Base-by-base conservation (phyloP, 1,284 basidiomycete genomes). In the Heterobasidion occidentale region DNA sequence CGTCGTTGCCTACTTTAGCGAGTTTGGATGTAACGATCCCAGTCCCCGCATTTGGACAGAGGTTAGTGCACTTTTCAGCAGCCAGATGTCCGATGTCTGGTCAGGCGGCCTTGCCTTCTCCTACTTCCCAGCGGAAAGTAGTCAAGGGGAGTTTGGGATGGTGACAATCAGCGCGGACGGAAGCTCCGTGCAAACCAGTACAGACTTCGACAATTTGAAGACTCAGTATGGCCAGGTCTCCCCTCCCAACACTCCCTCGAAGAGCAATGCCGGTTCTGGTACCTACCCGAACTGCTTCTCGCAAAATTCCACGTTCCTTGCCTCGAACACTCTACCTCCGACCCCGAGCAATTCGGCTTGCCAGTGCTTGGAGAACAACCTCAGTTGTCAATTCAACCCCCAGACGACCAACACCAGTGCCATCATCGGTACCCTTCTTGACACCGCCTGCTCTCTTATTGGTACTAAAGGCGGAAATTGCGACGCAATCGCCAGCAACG, bases 101-200 rank as follows among this genome's bases (percentile, higher is more conserved):
- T 93, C 90, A 35, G 94, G 93, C 57, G 94, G 90, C 52, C 67
- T 97, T 46, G 94, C 94, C 1, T 96, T 95, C 73, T 86, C 85
- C 50, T 91, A 91, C 69, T 94, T 95, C 79, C 86, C 88, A 2
- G 90, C 90, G 8, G 61, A 68, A 19, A 81, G 79, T 60, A 74
- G 70, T 15, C 73, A 77, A 56, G 87, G 88, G 53, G 77, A 89
- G 63, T 97, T 92, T 62, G 94, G 92, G 17, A 90, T 96, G 77
- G 87, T 92, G 60, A 88, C 77, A 19, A 78, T 96, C 60, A 83
- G 81, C 0, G 11, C 72, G 36, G 81, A 89, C 64, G 79, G 79
- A 56, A 77, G 66, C 51, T 80, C 81, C 8, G 86, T 90, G 54
- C 84, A 80, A 4, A 74, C 77, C 36, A 77, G 75, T 60, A 71